These are phyloP conservation scores for Debaryomyces psychrophilus DNA, from an alignment of 1,139 yeast species.

Conservation along the genomic window DNA sequence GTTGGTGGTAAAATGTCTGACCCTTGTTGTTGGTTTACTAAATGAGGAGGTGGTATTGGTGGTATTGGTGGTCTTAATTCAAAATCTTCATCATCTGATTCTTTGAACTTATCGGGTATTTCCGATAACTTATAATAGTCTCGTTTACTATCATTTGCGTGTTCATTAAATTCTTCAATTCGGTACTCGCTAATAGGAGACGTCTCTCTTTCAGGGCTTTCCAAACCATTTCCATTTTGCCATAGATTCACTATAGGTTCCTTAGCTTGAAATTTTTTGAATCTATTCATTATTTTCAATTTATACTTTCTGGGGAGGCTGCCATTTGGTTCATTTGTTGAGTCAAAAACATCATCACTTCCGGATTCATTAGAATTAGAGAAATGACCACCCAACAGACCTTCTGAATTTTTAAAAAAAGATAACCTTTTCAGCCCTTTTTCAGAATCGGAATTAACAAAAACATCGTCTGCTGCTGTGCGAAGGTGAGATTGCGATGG, in stretches of 20 bases:
- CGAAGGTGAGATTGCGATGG: slow-evolving; percentile 14
- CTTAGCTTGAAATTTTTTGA: slow-evolving; percentile 40
- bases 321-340: slow-evolving; percentile 18
- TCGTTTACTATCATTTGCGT: slow-evolving; percentile 21
- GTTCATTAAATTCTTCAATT: slow-evolving; percentile 22
- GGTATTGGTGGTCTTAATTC: slow-evolving; percentile 23
- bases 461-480: slow-evolving; percentile 30
- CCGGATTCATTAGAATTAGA: slow-evolving; percentile 21
- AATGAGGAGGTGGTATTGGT: slow-evolving; percentile 23
- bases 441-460: slow-evolving; percentile 26
- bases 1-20: slow-evolving; percentile 15
- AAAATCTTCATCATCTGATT: slow-evolving; percentile 17
- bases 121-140: slow-evolving; percentile 8
- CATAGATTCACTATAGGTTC: slow-evolving; percentile 39
- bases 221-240: slow-evolving; percentile 12
- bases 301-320: slow-evolving; percentile 23
- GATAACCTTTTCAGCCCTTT: slow-evolving; percentile 20
- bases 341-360: slow-evolving; percentile 16
- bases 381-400: slow-evolving; percentile 1
- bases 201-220: slow-evolving; percentile 12
- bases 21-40: slow-evolving; percentile 11
- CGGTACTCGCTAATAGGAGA: slow-evolving; percentile 26
- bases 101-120: slow-evolving; percentile 7
- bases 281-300: slow-evolving; percentile 30
- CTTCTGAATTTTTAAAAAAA: slow-evolving; percentile 15